phyloP scores from a whole-genome alignment of 1,284 basidiomycete genomes.

The Papiliotrema fonsecae region DNA sequence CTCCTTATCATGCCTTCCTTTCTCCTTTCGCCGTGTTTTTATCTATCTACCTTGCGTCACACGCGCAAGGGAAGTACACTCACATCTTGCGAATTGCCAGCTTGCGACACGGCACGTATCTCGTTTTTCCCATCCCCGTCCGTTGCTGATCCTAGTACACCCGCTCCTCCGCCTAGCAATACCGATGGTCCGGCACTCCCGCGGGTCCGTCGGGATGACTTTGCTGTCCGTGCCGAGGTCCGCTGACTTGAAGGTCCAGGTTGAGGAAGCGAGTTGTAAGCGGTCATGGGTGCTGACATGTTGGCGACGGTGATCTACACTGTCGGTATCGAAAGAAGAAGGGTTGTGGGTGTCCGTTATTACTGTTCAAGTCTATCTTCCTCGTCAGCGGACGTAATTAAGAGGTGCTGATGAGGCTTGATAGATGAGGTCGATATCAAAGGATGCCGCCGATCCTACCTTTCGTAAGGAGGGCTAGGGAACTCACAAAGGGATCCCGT shows the following conservation, averaged over 20 bases:
- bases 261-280: not conserved
- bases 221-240: not conserved
- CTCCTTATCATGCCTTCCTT: not conserved
- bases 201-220: constrained; percentile 10
- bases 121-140: not conserved
- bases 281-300: not conserved
- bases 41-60: not conserved
- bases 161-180: constrained; percentile 35
- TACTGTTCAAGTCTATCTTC: too few relatives aligned
- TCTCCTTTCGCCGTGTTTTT: not conserved
- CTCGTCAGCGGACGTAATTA: too few relatives aligned
- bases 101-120: not conserved
- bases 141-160: constrained; percentile 19
- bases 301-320: not conserved
- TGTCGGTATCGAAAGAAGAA: not conserved
- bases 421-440: too few relatives aligned
- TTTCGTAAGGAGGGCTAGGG: too few relatives aligned
- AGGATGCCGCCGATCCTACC: too few relatives aligned
- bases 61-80: not conserved
- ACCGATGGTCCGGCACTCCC: constrained; percentile 21
- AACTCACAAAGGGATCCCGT: too few relatives aligned
- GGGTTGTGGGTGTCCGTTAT: too few relatives aligned
- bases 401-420: too few relatives aligned
- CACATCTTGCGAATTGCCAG: not conserved
- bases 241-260: not conserved